Conservation (phyloP, 2,329 filamentous ascomycete genomes). For the Reticulascus tulasneorum region DNA sequence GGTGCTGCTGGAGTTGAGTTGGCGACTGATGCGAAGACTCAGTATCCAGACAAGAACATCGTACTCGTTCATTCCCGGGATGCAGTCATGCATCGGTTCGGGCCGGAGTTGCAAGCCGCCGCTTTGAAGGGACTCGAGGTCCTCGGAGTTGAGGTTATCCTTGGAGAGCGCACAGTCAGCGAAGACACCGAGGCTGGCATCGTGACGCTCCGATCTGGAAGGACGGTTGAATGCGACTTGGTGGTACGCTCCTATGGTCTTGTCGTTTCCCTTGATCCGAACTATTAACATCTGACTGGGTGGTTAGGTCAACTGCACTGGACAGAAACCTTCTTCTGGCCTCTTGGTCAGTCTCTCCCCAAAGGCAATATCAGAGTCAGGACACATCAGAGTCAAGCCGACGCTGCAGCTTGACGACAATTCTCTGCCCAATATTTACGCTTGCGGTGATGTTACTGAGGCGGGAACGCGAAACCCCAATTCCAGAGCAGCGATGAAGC, state of each 20-base stretch:
- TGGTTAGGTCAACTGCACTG: conserved; percentile 56
- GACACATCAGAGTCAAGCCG: conserved; percentile 49
- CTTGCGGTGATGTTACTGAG: conserved; percentile 61
- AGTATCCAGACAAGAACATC: conserved; percentile 53
- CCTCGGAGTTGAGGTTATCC: conserved; percentile 46
- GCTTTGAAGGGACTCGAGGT: conserved; percentile 37
- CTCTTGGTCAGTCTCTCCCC: conserved; percentile 42
- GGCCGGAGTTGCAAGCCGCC: conserved; percentile 33
- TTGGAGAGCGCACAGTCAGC: conserved; percentile 42
- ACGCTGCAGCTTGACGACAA: conserved; percentile 54
- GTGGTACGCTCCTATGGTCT: conserved; percentile 42
- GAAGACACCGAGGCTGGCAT: conserved; percentile 30
- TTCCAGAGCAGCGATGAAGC: conserved; percentile 49
- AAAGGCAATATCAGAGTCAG: conserved; percentile 37
- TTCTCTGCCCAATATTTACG: conserved; percentile 49
- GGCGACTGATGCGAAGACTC: conserved; percentile 53
- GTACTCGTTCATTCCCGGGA: conserved; percentile 54
- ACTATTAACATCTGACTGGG: conserved; percentile 1
- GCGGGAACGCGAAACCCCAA: conserved; percentile 47
- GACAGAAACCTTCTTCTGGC: conserved; percentile 53
- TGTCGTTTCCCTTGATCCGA: conserved; percentile 2
- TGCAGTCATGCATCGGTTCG: conserved; percentile 49
- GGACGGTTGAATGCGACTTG: conserved; percentile 43
- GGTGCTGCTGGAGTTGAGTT: conserved; percentile 61
- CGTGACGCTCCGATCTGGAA: conserved; percentile 42